Base-by-base conservation (phyloP, 2,329 filamentous ascomycete species). In the Clonostachys sp. region DNA sequence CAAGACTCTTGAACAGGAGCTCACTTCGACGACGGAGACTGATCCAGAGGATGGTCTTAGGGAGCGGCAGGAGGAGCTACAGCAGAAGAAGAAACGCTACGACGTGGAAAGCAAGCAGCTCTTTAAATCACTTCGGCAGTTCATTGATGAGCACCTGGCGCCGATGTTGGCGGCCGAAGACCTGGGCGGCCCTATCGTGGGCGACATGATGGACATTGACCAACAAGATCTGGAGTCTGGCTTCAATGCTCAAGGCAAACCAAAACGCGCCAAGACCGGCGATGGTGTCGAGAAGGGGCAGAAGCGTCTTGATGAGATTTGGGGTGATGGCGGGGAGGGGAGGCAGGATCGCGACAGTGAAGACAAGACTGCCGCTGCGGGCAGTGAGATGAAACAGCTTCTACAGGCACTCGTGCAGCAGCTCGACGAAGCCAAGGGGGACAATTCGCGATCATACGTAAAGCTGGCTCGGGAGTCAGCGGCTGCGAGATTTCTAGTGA, bases 101-200 rank as follows among this genome's bases (percentile, higher is more conserved):
- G 79, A 86, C 48, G 70, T 63, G 45, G 78, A 85, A 53, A 85
- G 83, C 2, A 70, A 72, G 2, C 73, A 69, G 40, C 70, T 94
- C 14, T 78, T 87, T 47, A 77, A 75, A 48, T 74, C 80, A 0
- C 74, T 95, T 47, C 80, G 85, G 52, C 70, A 69, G 14, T 95
- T 95, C 58, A 84, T 92, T 48, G 80, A 88, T 51, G 70, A 81
- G 41, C 77, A 81, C 39, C 74, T 95, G 2, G 86, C 87, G 2
- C 68, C 79, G 4, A 87, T 92, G 81, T 73, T 95, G 41, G 89
- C 89, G 7, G 87, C 88, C 1, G 90, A 95, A 67, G 87, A 91
- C 58, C 74, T 91, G 2, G 90, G 90, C 8, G 89, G 90, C 0
- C 89, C 90, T 0, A 85, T 91, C 12, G 88, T 91, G 1, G 88